Conservation (phyloP, 176 grass and related monocot species). For the Paspalum vaginatum region DNA sequence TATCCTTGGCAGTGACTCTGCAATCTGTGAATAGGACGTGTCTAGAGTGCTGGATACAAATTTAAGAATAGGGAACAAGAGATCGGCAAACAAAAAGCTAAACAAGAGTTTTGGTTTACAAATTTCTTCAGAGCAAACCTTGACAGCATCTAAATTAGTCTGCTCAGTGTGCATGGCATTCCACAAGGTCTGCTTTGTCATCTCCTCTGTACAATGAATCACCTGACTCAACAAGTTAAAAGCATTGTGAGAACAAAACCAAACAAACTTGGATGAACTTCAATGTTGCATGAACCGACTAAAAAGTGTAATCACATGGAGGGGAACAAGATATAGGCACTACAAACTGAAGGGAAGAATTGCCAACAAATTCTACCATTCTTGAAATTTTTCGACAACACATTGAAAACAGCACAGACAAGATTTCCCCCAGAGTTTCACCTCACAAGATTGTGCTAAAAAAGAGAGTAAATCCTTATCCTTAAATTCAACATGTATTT, state of each 20-base stretch:
- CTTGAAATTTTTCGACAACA: not conserved
- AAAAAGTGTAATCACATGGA: not conserved
- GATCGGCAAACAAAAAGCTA: not conserved
- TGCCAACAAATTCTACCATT: not conserved
- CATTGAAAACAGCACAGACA: not conserved
- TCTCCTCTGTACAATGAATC: constrained; percentile 92
- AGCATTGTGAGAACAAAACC: not conserved
- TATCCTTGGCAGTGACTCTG: constrained; percentile 67
- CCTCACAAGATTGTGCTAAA: not conserved
- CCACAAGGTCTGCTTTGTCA: constrained; percentile 81
- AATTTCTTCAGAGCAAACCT: constrained; percentile 50
- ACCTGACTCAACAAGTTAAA: constrained; percentile 49
- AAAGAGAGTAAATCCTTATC: not conserved
- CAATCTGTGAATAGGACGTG: constrained; percentile 50
- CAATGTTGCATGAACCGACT: not conserved
- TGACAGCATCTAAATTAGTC: constrained; percentile 56
- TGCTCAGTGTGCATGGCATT: constrained; percentile 86
- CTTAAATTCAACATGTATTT: not conserved
- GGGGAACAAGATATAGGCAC: not conserved
- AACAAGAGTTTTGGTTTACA: not conserved
- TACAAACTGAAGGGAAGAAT: not conserved
- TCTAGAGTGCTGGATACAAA: not conserved
- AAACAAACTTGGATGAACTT: constrained; percentile 14
- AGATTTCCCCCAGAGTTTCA: not conserved
- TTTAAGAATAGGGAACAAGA: not conserved